Percentiles rank a stretch among this genome's conserved stretches.
Evolutionary conservation across 2,329 filamentous ascomycete species (phyloP).

Genomic region (Talaromyces amestolkiae): DNA sequence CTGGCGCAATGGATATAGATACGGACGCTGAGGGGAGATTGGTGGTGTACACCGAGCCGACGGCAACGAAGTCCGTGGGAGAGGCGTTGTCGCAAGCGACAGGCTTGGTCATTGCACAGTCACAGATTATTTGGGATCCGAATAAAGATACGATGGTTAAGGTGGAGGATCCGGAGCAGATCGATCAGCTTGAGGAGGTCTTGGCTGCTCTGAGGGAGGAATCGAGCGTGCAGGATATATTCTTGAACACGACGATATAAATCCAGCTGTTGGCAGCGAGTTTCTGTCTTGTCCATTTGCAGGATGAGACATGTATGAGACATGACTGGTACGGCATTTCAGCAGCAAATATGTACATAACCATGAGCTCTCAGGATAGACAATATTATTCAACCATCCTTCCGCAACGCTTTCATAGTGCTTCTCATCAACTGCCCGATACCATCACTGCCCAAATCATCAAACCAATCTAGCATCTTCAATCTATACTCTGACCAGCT

Average conservation of each 20-base stretch:
- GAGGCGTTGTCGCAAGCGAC: constrained; percentile 63
- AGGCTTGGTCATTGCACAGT: constrained; percentile 65
- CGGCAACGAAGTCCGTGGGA: constrained; percentile 62
- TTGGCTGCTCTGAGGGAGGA: constrained; percentile 58
- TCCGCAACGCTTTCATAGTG: constrained; percentile 73
- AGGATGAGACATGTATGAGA: not conserved
- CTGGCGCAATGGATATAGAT: constrained; percentile 61
- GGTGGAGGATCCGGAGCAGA: constrained; percentile 57
- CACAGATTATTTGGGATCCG: constrained; percentile 80
- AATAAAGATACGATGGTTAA: constrained; percentile 74
- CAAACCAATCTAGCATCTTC: constrained; percentile 67
- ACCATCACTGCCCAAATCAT: constrained; percentile 62
- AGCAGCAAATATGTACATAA: constrained; percentile 4
- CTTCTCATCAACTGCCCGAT: constrained; percentile 72
- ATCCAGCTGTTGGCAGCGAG: not conserved
- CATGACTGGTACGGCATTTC: not conserved
- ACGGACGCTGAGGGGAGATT: constrained; percentile 67
- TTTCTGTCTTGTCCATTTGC: not conserved
- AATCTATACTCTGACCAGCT: constrained; percentile 73
- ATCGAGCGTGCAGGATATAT: constrained; percentile 73
- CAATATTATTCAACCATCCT: constrained; percentile 25
- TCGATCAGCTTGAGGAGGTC: constrained; percentile 59
- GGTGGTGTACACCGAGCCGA: constrained; percentile 68
- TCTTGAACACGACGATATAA: constrained; percentile 59
- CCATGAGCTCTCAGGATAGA: not conserved